Evolutionary conservation across 345 rosid genomes (phyloP).

Genomic region (Populus simonii): DNA sequence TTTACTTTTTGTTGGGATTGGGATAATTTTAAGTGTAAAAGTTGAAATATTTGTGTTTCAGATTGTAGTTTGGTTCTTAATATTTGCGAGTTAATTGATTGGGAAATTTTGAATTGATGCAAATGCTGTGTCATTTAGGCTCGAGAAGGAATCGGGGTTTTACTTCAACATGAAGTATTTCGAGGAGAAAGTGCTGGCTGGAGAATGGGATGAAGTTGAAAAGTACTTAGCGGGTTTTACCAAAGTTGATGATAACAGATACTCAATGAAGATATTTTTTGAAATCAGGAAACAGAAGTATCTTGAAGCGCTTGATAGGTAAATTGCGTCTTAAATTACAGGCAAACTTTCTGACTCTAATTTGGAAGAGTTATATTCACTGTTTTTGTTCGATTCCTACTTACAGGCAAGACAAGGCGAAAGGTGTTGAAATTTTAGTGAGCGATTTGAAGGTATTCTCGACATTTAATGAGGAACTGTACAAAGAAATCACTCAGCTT

Average conservation of each 20-base stretch:
- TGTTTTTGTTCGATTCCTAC: slow-evolving; percentile 2
- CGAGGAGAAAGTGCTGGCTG: slow-evolving; percentile 70
- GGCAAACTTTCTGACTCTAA: not conserved
- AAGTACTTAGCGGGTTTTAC: slow-evolving; percentile 64
- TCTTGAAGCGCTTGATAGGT: slow-evolving; percentile 88
- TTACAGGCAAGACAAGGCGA: slow-evolving; percentile 71
- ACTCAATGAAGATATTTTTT: slow-evolving; percentile 84
- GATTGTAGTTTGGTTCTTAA: not conserved
- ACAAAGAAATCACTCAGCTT: slow-evolving; percentile 88
- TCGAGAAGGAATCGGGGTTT: slow-evolving; percentile 69
- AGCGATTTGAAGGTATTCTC: slow-evolving; percentile 82
- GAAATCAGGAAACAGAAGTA: slow-evolving; percentile 90
- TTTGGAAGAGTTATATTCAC: not conserved
- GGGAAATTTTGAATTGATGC: not conserved
- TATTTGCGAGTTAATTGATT: not conserved
- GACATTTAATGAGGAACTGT: slow-evolving; percentile 80
- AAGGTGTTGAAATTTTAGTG: slow-evolving; percentile 78
- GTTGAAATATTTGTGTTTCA: not conserved
- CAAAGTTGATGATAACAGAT: slow-evolving; percentile 66
- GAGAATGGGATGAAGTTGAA: slow-evolving; percentile 76
- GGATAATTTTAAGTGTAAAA: not conserved
- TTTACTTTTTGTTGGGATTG: not conserved
- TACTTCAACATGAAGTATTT: slow-evolving; percentile 70
- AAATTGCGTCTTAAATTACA: slow-evolving; percentile 8
- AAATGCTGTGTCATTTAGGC: slow-evolving; percentile 31